These are phyloP conservation scores for Mortierella antarctica DNA, from an alignment of 192 early-diverging fungal genomes.

Conservation along the genomic window DNA sequence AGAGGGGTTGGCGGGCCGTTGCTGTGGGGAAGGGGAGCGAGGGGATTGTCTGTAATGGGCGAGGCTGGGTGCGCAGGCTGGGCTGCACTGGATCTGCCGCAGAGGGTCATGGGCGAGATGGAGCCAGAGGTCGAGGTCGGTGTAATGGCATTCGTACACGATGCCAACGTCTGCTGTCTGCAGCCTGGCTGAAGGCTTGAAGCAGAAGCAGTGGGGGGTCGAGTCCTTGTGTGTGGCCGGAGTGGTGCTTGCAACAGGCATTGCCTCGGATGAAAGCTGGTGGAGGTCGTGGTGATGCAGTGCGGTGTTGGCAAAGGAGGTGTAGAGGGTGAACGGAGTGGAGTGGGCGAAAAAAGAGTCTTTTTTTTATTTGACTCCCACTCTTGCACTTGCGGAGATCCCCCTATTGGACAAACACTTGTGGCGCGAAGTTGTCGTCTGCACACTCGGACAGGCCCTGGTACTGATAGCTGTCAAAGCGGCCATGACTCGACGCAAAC, in stretches of 20 bases:
- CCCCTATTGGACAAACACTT: constrained; percentile 14
- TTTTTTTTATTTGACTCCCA: no score
- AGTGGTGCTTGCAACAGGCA: neutral
- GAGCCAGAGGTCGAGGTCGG: constrained; percentile 11
- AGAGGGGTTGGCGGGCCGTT: neutral
- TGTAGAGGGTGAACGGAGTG: neutral
- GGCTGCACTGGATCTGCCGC: neutral
- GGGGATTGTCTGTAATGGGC: no score
- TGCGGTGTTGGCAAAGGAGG: neutral
- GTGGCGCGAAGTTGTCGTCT: constrained; percentile 21
- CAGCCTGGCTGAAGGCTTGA: constrained; percentile 4
- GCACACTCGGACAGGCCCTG: constrained; percentile 17
- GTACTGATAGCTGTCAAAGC: neutral
- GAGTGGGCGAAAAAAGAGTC: neutral
- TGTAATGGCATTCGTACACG: constrained; percentile 29
- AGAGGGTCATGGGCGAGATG: neutral
- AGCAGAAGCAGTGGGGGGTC: constrained; percentile 29
- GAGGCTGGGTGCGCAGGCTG: neutral
- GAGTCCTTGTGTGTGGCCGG: neutral
- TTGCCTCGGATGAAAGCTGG: neutral
- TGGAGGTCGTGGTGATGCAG: no score
- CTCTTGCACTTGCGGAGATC: neutral
- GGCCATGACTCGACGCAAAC: neutral
- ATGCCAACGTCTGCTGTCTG: constrained; percentile 6
- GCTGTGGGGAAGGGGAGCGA: neutral